Evolutionary conservation across 1,139 yeast species (phyloP), one percentile per base, ranked within the genome.

Genomic region (Maudiozyma humilis): DNA sequence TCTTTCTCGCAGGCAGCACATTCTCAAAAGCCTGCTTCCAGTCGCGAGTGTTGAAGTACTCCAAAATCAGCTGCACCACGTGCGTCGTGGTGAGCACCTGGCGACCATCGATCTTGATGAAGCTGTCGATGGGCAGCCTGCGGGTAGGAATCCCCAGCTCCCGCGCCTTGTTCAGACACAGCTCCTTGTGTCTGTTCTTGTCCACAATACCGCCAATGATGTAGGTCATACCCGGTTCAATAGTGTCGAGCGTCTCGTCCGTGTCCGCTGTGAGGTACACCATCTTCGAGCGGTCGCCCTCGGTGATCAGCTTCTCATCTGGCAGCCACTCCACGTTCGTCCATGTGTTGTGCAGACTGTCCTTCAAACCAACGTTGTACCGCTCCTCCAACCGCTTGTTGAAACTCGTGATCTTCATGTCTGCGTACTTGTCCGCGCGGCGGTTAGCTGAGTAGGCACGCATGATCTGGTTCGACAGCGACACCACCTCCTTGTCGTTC

Each of bases 201-300:
- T 91, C 98, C 7, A 91, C 97, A 44, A 91, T 89, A 0, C 98
- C 98, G 8, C 98, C 98, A 43, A 91, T 79, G 39, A 89, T 76
- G 56, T 91, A 91, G 0, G 93, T 83, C 62, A 73, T 72, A 4
- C 79, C 82, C 3, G 79, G 76, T 48, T 82, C 79, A 41, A 91
- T 67, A 10, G 66, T 70, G 16, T 74, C 76, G 31, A 83, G 65
- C 17, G 75, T 73, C 23, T 83, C 83, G 15, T 81, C 84, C 0
- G 95, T 81, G 55, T 91, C 98, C 0, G 97, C 95, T 1, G 95
- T 82, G 37, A 91, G 68, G 59, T 91, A 91, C 0, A 86, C 73
- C 46, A 69, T 69, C 43, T 75, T 74, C 3, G 69, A 67, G 16
- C 64, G 62, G 36, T 64, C 68, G 8, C 64, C 62, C 31, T 67